Evolutionary conservation across 768 basidiomycete genomes (phyloP), one percentile per base, ranked within the genome.

Genomic region (Pleurotus djamor): DNA sequence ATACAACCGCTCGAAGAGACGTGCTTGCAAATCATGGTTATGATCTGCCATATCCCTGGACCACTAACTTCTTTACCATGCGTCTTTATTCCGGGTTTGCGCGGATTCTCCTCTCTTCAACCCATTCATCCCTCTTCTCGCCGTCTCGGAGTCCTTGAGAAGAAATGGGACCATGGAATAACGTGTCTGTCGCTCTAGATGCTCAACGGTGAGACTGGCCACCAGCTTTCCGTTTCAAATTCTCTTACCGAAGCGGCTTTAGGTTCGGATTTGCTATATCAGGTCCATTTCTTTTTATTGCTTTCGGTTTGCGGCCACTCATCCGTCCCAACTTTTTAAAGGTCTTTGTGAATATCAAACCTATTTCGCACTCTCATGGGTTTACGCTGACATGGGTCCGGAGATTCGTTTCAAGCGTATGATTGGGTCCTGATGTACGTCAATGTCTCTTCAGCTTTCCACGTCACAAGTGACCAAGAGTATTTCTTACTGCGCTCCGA

Each of bases 381-480:
- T n/a, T 41, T n/a, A 41, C 38, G 10, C 21, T n/a, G 9, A 14
- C 21, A 9, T 28, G 21, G 21, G 21, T 1, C 21, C 3, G 1
- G 16, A 68, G 67, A 66, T 56, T 59, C 58, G 3, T 37, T 69
- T 28, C 67, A 66, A 52, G 16, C 68, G 1, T 67, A 61, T 60
- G 68, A 69, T 57, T 69, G 68, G 68, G 35, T 69, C 35, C 47
- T 58, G 28, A 57, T 61, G 68, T 69, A 58, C 38, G 64, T 61
- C 4, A 9, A 14, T 17, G 2, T 47, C 12, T 33, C 10, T 16
- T 10, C 21, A 28, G 21, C 21, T 28, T 28, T 28, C 21, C 21
- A 28, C 21, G 21, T 28, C 21, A 28, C 21, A 1, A 28, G 21
- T 28, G 21, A 3, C 21, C 21, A 28, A 28, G 21, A 28, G 21